Percentiles rank a stretch among this genome's conserved stretches.
Evolutionary conservation across 768 basidiomycete genomes (phyloP).

Genomic region (Naganishia antarctica): DNA sequence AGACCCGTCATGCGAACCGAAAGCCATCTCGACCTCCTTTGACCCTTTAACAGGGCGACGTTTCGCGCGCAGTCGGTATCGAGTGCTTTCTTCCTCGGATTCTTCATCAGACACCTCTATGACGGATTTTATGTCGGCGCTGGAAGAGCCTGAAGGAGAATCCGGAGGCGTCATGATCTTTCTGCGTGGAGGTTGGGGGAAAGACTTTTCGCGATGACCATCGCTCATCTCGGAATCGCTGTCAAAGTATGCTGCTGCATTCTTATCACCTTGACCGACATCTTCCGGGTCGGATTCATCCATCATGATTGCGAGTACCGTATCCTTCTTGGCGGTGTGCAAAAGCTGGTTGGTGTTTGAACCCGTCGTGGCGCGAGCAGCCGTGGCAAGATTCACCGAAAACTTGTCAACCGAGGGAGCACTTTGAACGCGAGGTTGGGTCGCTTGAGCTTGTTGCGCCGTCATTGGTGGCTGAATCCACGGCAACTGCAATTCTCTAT

Average conservation of each 20-base stretch:
- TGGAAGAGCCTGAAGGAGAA: background rate
- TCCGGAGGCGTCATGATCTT: background rate
- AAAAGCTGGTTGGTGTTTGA: background rate
- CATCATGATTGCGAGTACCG: slow-evolving; percentile 18
- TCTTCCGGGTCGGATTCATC: slow-evolving; percentile 17
- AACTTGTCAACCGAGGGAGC: background rate
- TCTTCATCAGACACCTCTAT: background rate
- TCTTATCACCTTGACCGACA: background rate
- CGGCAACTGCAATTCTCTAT: slow-evolving; percentile 37
- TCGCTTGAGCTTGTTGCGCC: background rate
- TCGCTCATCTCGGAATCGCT: slow-evolving; percentile 12
- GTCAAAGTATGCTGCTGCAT: background rate
- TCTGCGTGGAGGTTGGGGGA: background rate
- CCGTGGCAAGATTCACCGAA: background rate
- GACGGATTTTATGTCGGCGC: background rate
- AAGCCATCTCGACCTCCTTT: slow-evolving; percentile 24
- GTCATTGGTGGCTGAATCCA: slow-evolving; percentile 15
- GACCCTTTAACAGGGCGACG: slow-evolving; percentile 13
- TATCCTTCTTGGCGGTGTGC: background rate
- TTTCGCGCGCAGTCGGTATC: background rate
- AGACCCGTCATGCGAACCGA: slow-evolving; percentile 2
- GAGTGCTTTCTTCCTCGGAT: slow-evolving; percentile 16
- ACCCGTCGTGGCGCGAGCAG: background rate
- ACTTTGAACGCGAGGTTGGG: background rate
- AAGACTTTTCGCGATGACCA: background rate